Conservation (phyloP, 2,329 filamentous ascomycete genomes). For the Fusarium subglutinans region DNA sequence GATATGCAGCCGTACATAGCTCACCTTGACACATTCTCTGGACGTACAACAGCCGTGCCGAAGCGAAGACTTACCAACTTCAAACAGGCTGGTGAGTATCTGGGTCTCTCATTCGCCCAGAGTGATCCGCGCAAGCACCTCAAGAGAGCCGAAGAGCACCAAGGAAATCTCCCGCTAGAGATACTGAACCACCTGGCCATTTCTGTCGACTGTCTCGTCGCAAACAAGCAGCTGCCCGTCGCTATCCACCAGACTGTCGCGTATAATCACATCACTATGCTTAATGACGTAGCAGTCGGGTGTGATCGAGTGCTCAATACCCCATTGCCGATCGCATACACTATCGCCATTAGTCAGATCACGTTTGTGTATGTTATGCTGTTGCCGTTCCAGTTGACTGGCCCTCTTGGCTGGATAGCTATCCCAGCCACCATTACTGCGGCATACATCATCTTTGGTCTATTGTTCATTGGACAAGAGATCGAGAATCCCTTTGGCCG, state of each 20-base stretch:
- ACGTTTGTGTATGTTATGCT: conserved; percentile 85
- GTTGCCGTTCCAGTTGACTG: conserved; percentile 81
- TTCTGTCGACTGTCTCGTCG: conserved; percentile 70
- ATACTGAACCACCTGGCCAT: conserved; percentile 77
- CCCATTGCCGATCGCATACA: conserved; percentile 82
- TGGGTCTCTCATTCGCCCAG: conserved; percentile 78
- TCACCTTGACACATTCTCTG: conserved; percentile 76
- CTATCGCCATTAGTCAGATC: conserved; percentile 85
- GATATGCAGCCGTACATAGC: conserved; percentile 75
- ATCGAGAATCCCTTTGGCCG: conserved; percentile 87
- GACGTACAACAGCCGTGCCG: conserved; percentile 57
- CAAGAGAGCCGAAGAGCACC: conserved; percentile 75
- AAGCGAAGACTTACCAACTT: conserved; percentile 51
- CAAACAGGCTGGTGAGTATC: conserved; percentile 76
- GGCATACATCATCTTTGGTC: conserved; percentile 84
- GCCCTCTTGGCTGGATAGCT: conserved; percentile 73
- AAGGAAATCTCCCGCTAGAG: conserved; percentile 84
- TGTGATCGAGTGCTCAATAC: conserved; percentile 84
- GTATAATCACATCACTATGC: conserved; percentile 67
- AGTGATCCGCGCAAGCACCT: conserved; percentile 81
- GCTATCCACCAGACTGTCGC: conserved; percentile 68
- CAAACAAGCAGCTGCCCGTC: conserved; percentile 63
- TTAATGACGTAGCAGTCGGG: conserved; percentile 78
- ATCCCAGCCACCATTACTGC: conserved; percentile 79
- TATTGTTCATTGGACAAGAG: conserved; percentile 77